Conservation (phyloP, 441 rosid species). For the Croton setiger region DNA sequence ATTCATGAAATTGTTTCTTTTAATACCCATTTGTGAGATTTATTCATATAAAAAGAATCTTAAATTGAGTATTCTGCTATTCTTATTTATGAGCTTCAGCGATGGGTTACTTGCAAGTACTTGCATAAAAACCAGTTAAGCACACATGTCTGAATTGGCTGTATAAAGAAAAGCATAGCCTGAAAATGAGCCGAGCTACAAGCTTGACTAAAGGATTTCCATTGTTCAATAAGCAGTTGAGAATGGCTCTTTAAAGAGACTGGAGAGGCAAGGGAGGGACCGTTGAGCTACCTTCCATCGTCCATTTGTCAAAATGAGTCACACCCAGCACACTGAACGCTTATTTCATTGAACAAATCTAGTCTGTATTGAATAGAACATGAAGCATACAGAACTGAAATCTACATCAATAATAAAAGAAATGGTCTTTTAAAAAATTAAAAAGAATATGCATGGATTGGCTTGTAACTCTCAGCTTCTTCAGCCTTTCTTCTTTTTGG, state of each 20-base stretch:
- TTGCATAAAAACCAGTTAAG: too few relatives aligned
- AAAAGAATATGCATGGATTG: background rate
- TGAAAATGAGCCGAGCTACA: background rate
- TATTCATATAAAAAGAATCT: too few relatives aligned
- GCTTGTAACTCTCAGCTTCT: background rate
- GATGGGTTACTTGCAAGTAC: too few relatives aligned
- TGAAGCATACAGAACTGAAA: background rate
- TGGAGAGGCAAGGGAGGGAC: too few relatives aligned
- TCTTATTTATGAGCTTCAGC: too few relatives aligned
- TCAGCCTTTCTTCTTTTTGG: slow-evolving; percentile 45
- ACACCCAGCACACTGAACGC: too few relatives aligned
- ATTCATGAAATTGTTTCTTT: too few relatives aligned
- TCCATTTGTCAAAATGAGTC: background rate
- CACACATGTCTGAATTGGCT: too few relatives aligned
- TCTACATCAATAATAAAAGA: background rate
- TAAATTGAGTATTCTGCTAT: too few relatives aligned
- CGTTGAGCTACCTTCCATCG: background rate
- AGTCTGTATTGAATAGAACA: background rate
- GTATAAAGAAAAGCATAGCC: background rate
- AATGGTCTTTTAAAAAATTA: background rate
- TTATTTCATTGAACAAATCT: too few relatives aligned
- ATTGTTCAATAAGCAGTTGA: background rate
- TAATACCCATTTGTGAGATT: too few relatives aligned
- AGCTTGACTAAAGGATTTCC: background rate
- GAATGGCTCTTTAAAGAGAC: background rate